These are phyloP conservation scores for Suhomyces prunicola DNA, from an alignment of 805 yeast species.

Conservation along the genomic window DNA sequence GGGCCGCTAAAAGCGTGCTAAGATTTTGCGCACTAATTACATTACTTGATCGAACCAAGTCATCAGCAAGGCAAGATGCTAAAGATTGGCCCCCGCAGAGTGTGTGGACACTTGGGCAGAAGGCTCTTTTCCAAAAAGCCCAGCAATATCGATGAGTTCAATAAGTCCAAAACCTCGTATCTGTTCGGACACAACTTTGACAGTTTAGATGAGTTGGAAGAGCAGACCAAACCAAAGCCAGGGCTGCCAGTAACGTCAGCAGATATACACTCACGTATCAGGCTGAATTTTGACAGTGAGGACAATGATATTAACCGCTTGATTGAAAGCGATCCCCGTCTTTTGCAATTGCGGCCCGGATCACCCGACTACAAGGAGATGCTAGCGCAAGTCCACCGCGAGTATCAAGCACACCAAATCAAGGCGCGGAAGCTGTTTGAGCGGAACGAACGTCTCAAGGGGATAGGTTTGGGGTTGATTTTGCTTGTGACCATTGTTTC, in stretches of 20 bases:
- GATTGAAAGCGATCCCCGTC: constrained; percentile 32
- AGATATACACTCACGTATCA: constrained; percentile 1
- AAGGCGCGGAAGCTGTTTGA: constrained; percentile 33
- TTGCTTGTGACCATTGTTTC: constrained; percentile 39
- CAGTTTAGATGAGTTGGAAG: constrained; percentile 17
- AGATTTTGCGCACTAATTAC: background rate
- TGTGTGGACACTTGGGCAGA: background rate
- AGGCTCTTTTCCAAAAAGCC: constrained; percentile 4
- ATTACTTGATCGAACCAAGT: background rate
- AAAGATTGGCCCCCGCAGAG: background rate
- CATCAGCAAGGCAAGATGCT: background rate
- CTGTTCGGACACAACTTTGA: constrained; percentile 23
- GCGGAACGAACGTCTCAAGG: constrained; percentile 42
- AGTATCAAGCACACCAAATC: constrained; percentile 22
- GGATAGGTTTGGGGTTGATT: constrained; percentile 40
- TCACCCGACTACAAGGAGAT: constrained; percentile 38
- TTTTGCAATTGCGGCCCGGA: constrained; percentile 24
- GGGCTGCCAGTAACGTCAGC: background rate
- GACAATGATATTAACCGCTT: constrained; percentile 17
- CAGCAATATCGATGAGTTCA: constrained; percentile 33
- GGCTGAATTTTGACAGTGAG: constrained; percentile 11
- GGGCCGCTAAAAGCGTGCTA: background rate
- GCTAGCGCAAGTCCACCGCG: constrained; percentile 26
- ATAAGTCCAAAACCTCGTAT: constrained; percentile 30
- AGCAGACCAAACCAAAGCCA: constrained; percentile 9